These are phyloP conservation scores for Marasmius sp. DNA, from an alignment of 1,284 basidiomycete genomes.

Conservation along the genomic window DNA sequence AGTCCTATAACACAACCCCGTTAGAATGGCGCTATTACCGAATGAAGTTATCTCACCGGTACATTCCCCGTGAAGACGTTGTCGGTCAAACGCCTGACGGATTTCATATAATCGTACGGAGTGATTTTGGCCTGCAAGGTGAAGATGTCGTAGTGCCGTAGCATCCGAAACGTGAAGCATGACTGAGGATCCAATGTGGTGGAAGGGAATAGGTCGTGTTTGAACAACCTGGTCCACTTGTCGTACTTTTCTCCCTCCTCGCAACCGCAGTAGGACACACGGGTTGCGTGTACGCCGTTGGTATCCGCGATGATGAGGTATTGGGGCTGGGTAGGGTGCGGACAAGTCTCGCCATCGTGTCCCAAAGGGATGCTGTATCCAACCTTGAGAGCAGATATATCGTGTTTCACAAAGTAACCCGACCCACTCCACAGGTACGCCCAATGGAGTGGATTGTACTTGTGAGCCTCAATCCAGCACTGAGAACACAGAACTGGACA, in stretches of 20 bases:
- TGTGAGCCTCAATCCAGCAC: constrained; percentile 1
- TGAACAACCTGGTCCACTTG: constrained; percentile 2
- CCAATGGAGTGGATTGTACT: constrained; percentile 3
- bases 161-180: constrained; percentile 5
- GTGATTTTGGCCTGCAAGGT: constrained; percentile 1
- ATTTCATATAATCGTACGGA: constrained; percentile 2
- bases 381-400: constrained; percentile 1
- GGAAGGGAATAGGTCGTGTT: constrained; percentile 4
- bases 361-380: neutral
- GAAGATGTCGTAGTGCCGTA: constrained; percentile 7
- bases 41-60: neutral
- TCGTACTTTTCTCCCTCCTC: neutral
- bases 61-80: constrained; percentile 1
- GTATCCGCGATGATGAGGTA: neutral
- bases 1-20: neutral
- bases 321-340: too few relatives aligned
- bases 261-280: constrained; percentile 3
- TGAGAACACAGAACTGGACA: neutral
- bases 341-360: neutral
- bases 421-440: constrained; percentile 1
- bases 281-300: constrained; percentile 5
- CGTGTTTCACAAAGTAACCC: neutral
- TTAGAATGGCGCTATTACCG: neutral
- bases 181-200: constrained; percentile 1
- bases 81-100: constrained; percentile 7